A percentile compares a stretch with the other conserved stretches of the same genome.
Evolutionary conservation across 768 basidiomycete species (phyloP).

Genomic region (Lactifluus subvellereus): DNA sequence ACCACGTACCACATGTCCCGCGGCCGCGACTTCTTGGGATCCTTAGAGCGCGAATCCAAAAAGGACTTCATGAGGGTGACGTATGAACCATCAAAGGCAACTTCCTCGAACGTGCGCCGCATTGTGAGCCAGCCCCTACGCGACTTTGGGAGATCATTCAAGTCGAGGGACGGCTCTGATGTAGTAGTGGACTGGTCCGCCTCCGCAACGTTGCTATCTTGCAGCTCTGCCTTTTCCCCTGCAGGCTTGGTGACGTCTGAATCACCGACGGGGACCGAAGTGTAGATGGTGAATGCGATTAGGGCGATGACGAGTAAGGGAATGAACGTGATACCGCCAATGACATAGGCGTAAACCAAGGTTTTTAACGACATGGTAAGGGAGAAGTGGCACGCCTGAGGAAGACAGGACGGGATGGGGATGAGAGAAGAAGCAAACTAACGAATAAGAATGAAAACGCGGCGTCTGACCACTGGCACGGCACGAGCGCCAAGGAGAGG

Average conservation of each 20-base stretch:
- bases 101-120: constrained; percentile 71
- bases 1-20: constrained; percentile 93
- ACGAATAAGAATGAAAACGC: neutral
- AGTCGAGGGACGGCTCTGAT: constrained; percentile 28
- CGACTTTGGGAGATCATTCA: constrained; percentile 55
- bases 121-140: constrained; percentile 83
- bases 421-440: neutral
- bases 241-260: constrained; percentile 37
- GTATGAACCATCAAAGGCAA: constrained; percentile 57
- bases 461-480: no score
- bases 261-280: constrained; percentile 74
- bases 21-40: constrained; percentile 75
- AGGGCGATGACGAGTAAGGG: constrained; percentile 61
- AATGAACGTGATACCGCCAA: constrained; percentile 87
- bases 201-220: constrained; percentile 24
- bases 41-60: constrained; percentile 75
- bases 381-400: constrained; percentile 10
- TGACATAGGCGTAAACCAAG: constrained; percentile 75
- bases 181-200: constrained; percentile 30
- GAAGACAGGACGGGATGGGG: neutral
- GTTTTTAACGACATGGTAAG: constrained; percentile 59
- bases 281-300: constrained; percentile 66
- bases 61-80: constrained; percentile 76
- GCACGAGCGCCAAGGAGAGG: no score
- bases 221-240: constrained; percentile 29